Evolutionary conservation across 108 stramenopile species (phyloP), one percentile per base, ranked within the genome.

Genomic region (Pseudonitzschia delicatissima): DNA sequence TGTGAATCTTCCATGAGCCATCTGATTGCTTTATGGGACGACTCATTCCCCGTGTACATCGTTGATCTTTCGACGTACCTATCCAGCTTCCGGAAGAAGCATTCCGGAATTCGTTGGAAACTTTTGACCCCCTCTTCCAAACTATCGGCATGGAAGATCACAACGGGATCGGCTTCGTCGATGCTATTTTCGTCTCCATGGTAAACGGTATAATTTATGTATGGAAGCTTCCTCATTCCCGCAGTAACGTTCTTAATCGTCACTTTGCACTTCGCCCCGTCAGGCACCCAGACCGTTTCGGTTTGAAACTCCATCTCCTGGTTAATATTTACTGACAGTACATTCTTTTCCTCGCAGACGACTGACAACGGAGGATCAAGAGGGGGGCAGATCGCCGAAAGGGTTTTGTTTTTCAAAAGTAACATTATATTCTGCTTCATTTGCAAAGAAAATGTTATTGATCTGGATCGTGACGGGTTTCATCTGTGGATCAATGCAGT

Each of bases 381-480:
- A 15, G 15, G 13, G 11, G 40, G 11, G 15, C 40, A 11, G 15
- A 15, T 42, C 15, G 15, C 11, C 13, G 40, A 42, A 42, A n/a
- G n/a, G n/a, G n/a, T n/a, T n/a, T n/a, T 42, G 11, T 42, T 13
- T 42, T 11, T 42, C 40, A 13, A 42, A 15, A 15, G 40, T 11
- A 15, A 15, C 40, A 42, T 42, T 42, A n/a, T n/a, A 42, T 1
- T 42, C 15, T 42, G 40, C 11, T 1, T 11, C 15, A 42, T 13
- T 15, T 11, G 15, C 15, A 42, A 42, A 13, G 15, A 13, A 55
- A 31, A 55, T 4, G 11, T 17, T 27, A 29, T 55, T 55, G 4
- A 55, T 28, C 9, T n/a, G 31, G 53, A 55, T 55, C 27, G 53
- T 55, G 13, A 34, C 31, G 8, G 53, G 32, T 55, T 55, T 55